A percentile compares a stretch with the other conserved stretches of the same genome.
Evolutionary conservation across 495 filamentous ascomycete genomes (phyloP).

Genomic region (Talaromyces liani): DNA sequence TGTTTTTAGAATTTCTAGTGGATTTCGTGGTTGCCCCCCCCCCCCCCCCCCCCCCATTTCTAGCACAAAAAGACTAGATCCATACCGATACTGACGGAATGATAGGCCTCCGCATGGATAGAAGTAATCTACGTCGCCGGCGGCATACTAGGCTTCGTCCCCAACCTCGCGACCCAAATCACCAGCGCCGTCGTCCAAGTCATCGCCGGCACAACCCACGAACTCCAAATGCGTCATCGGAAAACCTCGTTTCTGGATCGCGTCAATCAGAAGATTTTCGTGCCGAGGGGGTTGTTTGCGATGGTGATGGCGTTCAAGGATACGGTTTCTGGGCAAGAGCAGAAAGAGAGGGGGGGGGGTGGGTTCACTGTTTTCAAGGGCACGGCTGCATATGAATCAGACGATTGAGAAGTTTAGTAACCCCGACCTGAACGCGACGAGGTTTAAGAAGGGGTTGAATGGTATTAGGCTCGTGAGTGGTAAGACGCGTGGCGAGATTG

Average conservation of each 20-base stretch:
- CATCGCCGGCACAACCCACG: slow-evolving; percentile 12
- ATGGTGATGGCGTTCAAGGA: slow-evolving; percentile 51
- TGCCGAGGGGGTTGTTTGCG: slow-evolving; percentile 49
- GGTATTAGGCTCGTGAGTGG: slow-evolving; percentile 34
- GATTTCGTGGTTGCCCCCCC: no score
- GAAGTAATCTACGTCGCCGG: slow-evolving; percentile 39
- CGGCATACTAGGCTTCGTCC: slow-evolving; percentile 28
- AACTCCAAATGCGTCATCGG: slow-evolving; percentile 20
- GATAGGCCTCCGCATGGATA: slow-evolving; percentile 12
- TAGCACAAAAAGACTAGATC: neutral
- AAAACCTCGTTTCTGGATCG: slow-evolving; percentile 48
- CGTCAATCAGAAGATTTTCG: slow-evolving; percentile 52
- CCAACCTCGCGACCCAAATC: slow-evolving; percentile 32
- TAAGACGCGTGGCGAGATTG: slow-evolving; percentile 36
- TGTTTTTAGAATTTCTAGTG: no score
- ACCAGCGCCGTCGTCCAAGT: slow-evolving; percentile 33
- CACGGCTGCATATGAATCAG: neutral
- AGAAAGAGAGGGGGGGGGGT: neutral
- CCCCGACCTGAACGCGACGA: neutral
- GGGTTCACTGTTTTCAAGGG: neutral
- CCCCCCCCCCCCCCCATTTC: no score
- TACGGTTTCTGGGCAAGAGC: neutral
- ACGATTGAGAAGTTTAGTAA: slow-evolving; percentile 16
- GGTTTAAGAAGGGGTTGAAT: slow-evolving; percentile 15
- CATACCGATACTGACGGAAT: neutral